Evolutionary conservation across 2,329 filamentous ascomycete genomes (phyloP).

Genomic region (Aspergillus sclerotialis): DNA sequence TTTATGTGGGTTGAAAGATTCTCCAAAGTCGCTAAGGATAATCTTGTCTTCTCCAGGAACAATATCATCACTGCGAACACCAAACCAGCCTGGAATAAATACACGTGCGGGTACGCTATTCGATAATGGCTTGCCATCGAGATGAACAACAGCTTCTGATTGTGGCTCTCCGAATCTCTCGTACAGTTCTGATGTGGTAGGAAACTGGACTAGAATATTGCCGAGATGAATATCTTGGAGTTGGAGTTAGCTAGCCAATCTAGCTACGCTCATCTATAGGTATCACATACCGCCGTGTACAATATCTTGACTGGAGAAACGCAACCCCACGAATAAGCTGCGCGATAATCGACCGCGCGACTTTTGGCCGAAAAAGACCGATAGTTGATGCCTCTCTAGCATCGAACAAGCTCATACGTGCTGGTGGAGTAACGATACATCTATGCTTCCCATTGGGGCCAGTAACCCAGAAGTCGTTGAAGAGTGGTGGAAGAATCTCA

Average conservation of each 20-base stretch:
- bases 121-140: constrained; percentile 14
- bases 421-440: constrained; percentile 14
- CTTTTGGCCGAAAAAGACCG: constrained; percentile 12
- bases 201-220: constrained; percentile 18
- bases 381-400: constrained; percentile 15
- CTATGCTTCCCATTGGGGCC: constrained; percentile 17
- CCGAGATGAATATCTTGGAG: constrained; percentile 17
- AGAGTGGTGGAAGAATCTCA: constrained; percentile 9
- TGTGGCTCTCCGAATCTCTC: constrained; percentile 15
- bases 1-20: constrained; percentile 16
- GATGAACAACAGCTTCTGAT: constrained; percentile 14
- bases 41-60: constrained; percentile 13
- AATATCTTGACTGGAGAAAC: constrained; percentile 18
- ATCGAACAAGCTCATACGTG: constrained; percentile 13
- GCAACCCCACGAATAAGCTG: constrained; percentile 16
- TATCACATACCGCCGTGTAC: constrained; percentile 16
- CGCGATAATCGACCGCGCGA: constrained; percentile 14
- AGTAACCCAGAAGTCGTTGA: constrained; percentile 19
- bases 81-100: constrained; percentile 9
- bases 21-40: constrained; percentile 21
- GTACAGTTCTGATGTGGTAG: constrained; percentile 13
- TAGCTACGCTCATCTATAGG: constrained; percentile 1
- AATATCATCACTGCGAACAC: constrained; percentile 13
- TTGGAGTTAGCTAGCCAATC: constrained; percentile 4
- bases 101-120: constrained; percentile 12